phyloP scores from a whole-genome alignment of 2,329 filamentous ascomycete genomes.

The Trematosphaeria pertusa region DNA sequence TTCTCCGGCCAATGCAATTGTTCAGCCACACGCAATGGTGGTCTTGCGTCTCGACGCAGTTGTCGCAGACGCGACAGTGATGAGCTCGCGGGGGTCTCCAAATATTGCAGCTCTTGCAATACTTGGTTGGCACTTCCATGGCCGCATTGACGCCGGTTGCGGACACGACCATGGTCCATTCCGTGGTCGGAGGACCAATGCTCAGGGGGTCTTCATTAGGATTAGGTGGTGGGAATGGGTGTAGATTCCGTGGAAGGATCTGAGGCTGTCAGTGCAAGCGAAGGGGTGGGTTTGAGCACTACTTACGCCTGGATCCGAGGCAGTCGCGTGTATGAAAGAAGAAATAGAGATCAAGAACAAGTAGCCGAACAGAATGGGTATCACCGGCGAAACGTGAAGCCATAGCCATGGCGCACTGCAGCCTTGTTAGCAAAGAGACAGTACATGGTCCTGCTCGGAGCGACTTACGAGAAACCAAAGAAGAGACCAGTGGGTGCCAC shows the following conservation, averaged over 20 bases:
- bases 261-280: constrained; percentile 48
- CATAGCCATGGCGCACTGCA: constrained; percentile 78
- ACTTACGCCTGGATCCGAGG: constrained; percentile 90
- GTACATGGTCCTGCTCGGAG: background rate
- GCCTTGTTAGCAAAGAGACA: constrained; percentile 24
- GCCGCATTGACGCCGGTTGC: constrained; percentile 76
- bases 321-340: constrained; percentile 91
- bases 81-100: constrained; percentile 96
- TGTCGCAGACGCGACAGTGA: constrained; percentile 96
- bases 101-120: constrained; percentile 96
- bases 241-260: constrained; percentile 92
- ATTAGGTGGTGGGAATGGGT: constrained; percentile 80
- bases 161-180: constrained; percentile 92
- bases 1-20: constrained; percentile 94
- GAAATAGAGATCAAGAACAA: constrained; percentile 89
- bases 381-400: constrained; percentile 83
- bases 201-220: constrained; percentile 81
- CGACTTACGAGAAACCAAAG: constrained; percentile 75
- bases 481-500: constrained; percentile 81
- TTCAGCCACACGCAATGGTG: constrained; percentile 99
- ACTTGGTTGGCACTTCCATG: constrained; percentile 98
- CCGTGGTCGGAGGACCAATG: constrained; percentile 83
- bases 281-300: background rate
- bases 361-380: constrained; percentile 90
- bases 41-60: constrained; percentile 95